These are phyloP conservation scores for Meripilus lineatus DNA, from an alignment of 1,284 basidiomycete genomes.

Conservation along the genomic window DNA sequence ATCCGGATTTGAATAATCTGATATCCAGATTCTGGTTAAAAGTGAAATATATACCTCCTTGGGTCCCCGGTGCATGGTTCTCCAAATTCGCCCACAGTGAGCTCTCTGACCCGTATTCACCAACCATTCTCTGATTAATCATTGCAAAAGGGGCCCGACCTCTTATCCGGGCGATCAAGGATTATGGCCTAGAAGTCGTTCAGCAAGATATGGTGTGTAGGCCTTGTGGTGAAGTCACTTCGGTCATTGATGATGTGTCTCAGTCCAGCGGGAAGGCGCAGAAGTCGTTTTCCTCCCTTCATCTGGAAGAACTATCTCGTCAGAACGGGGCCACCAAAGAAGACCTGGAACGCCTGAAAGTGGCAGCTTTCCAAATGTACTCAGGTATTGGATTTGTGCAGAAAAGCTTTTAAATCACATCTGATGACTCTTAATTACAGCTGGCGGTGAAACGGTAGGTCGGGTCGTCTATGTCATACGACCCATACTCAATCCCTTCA, in stretches of 20 bases:
- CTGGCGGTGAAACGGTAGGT: neutral
- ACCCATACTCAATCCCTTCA: neutral
- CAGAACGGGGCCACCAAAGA: constrained; percentile 12
- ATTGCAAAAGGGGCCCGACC: neutral
- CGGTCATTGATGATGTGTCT: neutral
- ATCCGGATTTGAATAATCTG: neutral
- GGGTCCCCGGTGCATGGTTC: constrained; percentile 20
- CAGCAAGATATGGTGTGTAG: neutral
- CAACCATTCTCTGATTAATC: neutral
- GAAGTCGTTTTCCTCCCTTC: constrained; percentile 13
- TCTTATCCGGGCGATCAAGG: neutral
- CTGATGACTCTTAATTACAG: neutral
- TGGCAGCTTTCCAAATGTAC: constrained; percentile 1
- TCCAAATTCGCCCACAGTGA: neutral
- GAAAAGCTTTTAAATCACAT: neutral
- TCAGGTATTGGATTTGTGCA: constrained; percentile 1
- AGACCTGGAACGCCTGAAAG: constrained; percentile 9
- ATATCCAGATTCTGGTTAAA: neutral
- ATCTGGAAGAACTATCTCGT: constrained; percentile 17
- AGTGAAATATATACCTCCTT: constrained; percentile 21
- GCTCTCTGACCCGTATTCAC: neutral
- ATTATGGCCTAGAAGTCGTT: neutral
- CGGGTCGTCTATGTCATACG: neutral
- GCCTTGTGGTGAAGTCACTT: neutral
- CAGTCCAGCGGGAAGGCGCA: constrained; percentile 15